Evolutionary conservation across 2,329 filamentous ascomycete genomes (phyloP).

Genomic region (Chaetomium strumarium): DNA sequence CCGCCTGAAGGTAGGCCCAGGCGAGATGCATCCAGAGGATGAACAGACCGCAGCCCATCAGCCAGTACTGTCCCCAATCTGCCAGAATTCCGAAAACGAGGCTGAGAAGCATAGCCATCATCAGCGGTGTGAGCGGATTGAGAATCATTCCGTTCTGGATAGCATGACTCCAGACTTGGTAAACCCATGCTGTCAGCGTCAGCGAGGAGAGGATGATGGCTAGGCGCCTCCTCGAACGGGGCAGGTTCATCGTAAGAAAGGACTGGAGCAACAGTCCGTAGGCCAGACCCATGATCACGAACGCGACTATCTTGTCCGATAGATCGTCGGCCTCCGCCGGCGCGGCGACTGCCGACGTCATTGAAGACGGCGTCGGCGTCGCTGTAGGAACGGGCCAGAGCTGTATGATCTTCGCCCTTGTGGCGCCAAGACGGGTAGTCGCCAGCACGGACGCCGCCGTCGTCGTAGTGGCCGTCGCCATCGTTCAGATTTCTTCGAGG

Average conservation of each 20-base stretch:
- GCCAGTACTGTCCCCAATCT: background rate
- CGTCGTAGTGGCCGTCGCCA: constrained; percentile 22
- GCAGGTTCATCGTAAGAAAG: background rate
- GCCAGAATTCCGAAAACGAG: constrained; percentile 3
- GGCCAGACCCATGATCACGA: background rate
- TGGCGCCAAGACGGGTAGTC: background rate
- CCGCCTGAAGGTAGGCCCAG: background rate
- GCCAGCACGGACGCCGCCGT: constrained; percentile 6
- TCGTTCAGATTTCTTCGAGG: constrained; percentile 23
- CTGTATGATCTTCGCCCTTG: background rate
- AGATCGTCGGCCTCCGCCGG: background rate
- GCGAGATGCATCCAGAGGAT: background rate
- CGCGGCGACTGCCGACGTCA: background rate
- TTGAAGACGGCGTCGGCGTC: background rate
- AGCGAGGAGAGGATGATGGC: background rate
- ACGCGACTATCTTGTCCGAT: background rate
- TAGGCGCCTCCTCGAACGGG: background rate
- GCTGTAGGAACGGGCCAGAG: background rate
- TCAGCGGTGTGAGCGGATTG: background rate
- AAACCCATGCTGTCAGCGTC: background rate
- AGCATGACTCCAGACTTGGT: background rate
- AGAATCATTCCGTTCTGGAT: background rate
- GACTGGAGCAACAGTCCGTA: background rate
- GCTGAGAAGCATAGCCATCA: background rate
- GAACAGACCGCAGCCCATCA: background rate